A percentile compares a stretch with the other conserved stretches of the same genome.
Evolutionary conservation across 306 rosid genomes (phyloP).

Genomic region (Trichosanthes truncata): DNA sequence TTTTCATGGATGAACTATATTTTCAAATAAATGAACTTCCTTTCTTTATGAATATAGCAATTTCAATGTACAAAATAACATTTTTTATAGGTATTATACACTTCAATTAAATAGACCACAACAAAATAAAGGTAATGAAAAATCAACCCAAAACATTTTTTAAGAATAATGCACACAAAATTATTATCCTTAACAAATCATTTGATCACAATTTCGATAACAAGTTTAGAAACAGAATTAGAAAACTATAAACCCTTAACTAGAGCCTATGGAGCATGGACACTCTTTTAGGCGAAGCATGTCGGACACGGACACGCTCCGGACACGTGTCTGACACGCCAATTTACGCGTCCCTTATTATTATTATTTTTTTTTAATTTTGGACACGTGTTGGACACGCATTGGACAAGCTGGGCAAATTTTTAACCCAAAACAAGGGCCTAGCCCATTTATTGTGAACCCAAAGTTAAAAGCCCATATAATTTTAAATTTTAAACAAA

Average conservation of each 20-base stretch:
- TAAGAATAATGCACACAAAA: background rate
- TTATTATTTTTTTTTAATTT: no score
- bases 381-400: no score
- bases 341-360: no score
- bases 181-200: background rate
- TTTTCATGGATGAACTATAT: background rate
- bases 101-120: background rate
- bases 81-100: background rate
- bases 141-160: background rate
- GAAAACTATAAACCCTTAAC: background rate
- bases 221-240: background rate
- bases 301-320: no score
- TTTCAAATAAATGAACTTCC: background rate
- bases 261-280: no score
- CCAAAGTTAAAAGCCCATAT: no score
- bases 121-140: background rate
- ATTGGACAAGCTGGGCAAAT: no score
- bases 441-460: no score
- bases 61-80: background rate
- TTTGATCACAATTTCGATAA: background rate
- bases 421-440: no score
- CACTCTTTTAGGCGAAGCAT: no score
- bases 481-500: no score
- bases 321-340: no score
- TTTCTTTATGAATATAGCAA: background rate